Percentiles rank a stretch among this genome's conserved stretches.
phyloP scores from a whole-genome alignment of 345 rosid species.

The Adansonia digitata region DNA sequence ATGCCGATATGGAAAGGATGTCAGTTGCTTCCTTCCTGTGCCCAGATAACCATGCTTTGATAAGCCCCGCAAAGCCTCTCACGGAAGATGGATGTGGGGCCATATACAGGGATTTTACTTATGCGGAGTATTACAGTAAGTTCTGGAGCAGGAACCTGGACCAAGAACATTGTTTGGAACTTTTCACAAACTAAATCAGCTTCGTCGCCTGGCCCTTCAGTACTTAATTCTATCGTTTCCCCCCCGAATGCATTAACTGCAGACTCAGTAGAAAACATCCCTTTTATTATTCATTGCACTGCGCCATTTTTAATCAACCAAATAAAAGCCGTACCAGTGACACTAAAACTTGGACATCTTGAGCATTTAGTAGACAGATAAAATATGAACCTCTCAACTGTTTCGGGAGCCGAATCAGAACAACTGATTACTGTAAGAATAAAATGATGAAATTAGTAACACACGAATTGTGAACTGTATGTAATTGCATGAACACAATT shows the following conservation, averaged over 20 bases:
- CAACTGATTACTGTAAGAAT: too few species aligned
- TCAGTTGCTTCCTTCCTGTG: constrained; percentile 79
- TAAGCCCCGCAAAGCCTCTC: constrained; percentile 52
- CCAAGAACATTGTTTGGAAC: constrained; percentile 75
- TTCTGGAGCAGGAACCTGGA: constrained; percentile 91
- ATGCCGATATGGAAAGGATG: constrained; percentile 52
- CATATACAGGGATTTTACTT: constrained; percentile 68
- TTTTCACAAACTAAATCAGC: constrained; percentile 41
- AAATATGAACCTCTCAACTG: not conserved
- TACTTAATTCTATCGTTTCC: not conserved
- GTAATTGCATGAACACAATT: too few species aligned
- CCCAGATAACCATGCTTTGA: constrained; percentile 57
- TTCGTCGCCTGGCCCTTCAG: not conserved
- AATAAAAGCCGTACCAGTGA: too few species aligned
- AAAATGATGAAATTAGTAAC: too few species aligned
- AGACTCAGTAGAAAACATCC: not conserved
- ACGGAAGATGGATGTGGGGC: constrained; percentile 38
- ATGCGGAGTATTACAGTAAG: constrained; percentile 74
- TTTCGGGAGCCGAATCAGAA: not conserved
- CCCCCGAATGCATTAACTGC: not conserved
- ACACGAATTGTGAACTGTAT: too few species aligned
- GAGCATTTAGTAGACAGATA: too few species aligned
- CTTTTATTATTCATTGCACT: not conserved
- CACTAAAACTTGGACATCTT: not conserved
- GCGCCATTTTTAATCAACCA: not conserved